phyloP scores from a whole-genome alignment of 768 basidiomycete species.

The Clathrus columnatus region DNA sequence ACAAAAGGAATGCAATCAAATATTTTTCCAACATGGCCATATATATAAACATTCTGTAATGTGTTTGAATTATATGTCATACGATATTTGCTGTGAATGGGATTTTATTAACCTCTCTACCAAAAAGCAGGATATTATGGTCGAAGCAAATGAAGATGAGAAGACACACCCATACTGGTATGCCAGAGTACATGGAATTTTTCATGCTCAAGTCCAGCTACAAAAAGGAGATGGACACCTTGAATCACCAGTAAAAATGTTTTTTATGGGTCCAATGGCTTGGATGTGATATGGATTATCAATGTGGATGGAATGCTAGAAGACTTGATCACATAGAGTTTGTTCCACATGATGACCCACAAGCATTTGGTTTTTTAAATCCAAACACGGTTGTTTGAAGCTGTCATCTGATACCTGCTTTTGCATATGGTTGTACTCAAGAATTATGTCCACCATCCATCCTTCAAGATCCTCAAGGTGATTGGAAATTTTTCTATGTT shows the following conservation, averaged over 20 bases:
- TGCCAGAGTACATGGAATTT: constrained; percentile 8
- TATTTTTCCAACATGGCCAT: background rate
- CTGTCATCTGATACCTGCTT: constrained; percentile 36
- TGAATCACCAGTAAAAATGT: constrained; percentile 17
- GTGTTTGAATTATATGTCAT: constrained; percentile 16
- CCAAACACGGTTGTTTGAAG: constrained; percentile 31
- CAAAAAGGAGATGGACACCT: background rate
- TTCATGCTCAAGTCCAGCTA: background rate
- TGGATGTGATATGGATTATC: constrained; percentile 19
- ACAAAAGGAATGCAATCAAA: too few species aligned
- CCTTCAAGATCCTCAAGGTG: constrained; percentile 16
- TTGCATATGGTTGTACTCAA: constrained; percentile 18
- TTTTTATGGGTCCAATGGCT: constrained; percentile 36
- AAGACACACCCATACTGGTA: constrained; percentile 6
- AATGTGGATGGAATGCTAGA: constrained; percentile 20
- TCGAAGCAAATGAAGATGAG: background rate
- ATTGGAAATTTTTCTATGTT: constrained; percentile 30
- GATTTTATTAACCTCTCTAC: constrained; percentile 12
- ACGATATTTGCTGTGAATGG: constrained; percentile 15
- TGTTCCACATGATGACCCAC: constrained; percentile 19
- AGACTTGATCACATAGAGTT: constrained; percentile 33
- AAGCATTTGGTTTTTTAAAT: constrained; percentile 39
- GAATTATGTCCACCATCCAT: constrained; percentile 11
- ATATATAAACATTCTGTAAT: constrained; percentile 1
- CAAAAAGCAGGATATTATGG: constrained; percentile 12